Conservation (phyloP, 208 protist genomes). For the Wallacemonas sp. region DNA sequence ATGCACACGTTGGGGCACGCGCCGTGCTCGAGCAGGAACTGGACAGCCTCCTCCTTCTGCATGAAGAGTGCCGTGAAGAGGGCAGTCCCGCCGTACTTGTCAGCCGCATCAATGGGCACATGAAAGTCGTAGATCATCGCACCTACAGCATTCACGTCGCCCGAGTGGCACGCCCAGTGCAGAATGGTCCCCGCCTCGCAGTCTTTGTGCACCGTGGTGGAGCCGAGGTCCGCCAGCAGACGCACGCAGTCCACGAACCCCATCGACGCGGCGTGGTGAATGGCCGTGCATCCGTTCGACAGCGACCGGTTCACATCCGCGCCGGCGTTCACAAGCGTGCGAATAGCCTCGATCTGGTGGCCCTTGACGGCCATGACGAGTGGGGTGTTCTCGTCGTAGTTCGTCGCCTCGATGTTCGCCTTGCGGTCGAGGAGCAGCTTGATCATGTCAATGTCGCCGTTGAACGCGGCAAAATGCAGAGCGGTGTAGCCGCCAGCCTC, state of each 20-base stretch:
- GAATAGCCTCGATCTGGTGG: conserved; percentile 58
- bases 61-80: conserved; percentile 88
- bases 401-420: conserved; percentile 59
- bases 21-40: conserved; percentile 90
- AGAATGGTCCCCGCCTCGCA: conserved; percentile 78
- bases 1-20: conserved; percentile 59
- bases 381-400: conserved; percentile 87
- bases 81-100: conserved; percentile 81
- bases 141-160: conserved; percentile 70
- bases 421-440: conserved; percentile 60
- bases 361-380: conserved; percentile 85
- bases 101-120: conserved; percentile 66
- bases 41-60: conserved; percentile 68
- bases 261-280: conserved; percentile 83
- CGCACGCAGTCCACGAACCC: conserved; percentile 68
- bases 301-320: conserved; percentile 71
- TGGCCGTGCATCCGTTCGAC: conserved; percentile 57
- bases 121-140: conserved; percentile 80
- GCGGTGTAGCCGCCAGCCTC: conserved; percentile 85
- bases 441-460: conserved; percentile 77
- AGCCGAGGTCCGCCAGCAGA: conserved; percentile 63
- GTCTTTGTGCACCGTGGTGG: conserved; percentile 39
- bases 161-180: conserved; percentile 88
- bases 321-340: conserved; percentile 57
- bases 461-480: conserved; percentile 90